Evolutionary conservation across 2,329 filamentous ascomycete genomes (phyloP), one percentile per base, ranked within the genome.

Genomic region (Sclerotiophoma versabilis): DNA sequence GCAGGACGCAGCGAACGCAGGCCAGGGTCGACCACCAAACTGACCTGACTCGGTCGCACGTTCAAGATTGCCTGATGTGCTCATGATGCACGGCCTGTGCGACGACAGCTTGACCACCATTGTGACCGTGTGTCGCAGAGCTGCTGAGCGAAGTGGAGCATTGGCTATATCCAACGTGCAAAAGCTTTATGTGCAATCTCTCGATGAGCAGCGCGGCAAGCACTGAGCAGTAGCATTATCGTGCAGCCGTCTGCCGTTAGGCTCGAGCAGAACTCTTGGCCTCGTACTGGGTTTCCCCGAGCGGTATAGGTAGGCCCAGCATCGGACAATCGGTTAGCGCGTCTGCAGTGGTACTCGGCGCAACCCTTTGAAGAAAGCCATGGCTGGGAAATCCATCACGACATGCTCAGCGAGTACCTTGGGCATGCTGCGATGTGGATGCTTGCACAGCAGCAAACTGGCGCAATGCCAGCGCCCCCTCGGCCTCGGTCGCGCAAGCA

Each of bases 221-320:
- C 49, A 49, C 57, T 54, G 49, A 30, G 38, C 49, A 48, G 57
- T 53, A 57, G 33, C 36, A 33, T 33, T 26, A 43, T 46, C 39
- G 50, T 59, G 62, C 60, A 60, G 62, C 54, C 46, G 47, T 47
- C 62, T 62, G 60, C 61, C 64, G 61, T 63, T 57, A 60, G 62
- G 59, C 53, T 56, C 51, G 61, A 45, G 53, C 51, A 46, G 41
- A 42, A 46, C 47, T 37, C 11, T 39, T 60, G 60, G 44, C 52
- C 52, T 59, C 60, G 67, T 66, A 62, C 56, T 58, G 63, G 61
- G 61, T 64, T 71, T 58, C 62, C 64, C 66, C 60, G 62, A 62
- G 54, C 45, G 50, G 50, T n/a, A n/a, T n/a, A n/a, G n/a, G n/a
- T 53, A 55, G 54, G 57, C 52, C 51, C 62, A 57, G 59, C 62